Conservation (phyloP, 169 alveolate species). For the Cryptosporidium sp. region DNA sequence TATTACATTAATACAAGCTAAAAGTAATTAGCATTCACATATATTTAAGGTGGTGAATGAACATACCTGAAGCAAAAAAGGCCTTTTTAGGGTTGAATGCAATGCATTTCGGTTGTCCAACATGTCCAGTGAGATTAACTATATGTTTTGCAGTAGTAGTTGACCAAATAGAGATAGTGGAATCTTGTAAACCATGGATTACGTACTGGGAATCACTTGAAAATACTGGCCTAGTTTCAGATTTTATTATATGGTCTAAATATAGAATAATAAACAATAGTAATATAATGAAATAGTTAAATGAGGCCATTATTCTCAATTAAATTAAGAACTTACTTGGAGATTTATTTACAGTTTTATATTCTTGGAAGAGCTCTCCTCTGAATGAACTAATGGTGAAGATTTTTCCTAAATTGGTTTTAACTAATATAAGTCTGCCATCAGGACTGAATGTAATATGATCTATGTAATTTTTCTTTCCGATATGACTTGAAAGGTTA, state of each 20-base stretch:
- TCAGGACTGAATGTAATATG: constrained; percentile 61
- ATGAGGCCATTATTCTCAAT: background rate
- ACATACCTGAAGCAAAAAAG: constrained; percentile 73
- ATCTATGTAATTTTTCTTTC: constrained; percentile 13
- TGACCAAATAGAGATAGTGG: constrained; percentile 46
- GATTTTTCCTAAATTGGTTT: constrained; percentile 44
- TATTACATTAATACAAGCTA: constrained; percentile 68
- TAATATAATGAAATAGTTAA: background rate
- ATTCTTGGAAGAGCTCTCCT: constrained; percentile 62
- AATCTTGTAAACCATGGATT: constrained; percentile 42
- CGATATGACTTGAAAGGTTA: constrained; percentile 26
- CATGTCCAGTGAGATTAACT: constrained; percentile 30
- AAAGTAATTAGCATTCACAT: background rate
- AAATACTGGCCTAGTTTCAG: constrained; percentile 49
- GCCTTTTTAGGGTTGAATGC: constrained; percentile 67
- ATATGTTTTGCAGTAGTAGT: constrained; percentile 41
- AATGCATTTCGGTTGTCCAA: constrained; percentile 66
- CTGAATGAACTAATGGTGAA: constrained; percentile 52
- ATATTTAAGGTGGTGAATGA: background rate
- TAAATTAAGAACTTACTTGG: constrained; percentile 29
- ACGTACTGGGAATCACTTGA: constrained; percentile 74
- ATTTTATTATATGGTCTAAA: background rate
- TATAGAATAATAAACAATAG: background rate
- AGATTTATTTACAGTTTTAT: constrained; percentile 25
- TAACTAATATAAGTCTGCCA: constrained; percentile 27